phyloP scores from a whole-genome alignment of 805 yeast species.

The Ogataea glucozyma region DNA sequence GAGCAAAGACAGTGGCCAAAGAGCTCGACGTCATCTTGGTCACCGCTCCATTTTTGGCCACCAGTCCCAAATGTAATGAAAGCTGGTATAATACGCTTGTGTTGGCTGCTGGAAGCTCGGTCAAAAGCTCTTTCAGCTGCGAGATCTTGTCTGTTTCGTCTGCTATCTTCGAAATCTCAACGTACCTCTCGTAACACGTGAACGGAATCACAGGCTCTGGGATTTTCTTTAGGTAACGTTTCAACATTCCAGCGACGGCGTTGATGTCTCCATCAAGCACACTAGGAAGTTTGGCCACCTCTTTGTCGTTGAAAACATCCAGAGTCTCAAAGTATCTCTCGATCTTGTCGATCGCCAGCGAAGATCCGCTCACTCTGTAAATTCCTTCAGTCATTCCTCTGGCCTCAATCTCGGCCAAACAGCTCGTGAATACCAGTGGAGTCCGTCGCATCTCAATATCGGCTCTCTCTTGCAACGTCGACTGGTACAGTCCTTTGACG shows the following conservation, averaged over 20 bases:
- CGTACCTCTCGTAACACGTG: conserved; percentile 64
- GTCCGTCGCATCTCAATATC: conserved; percentile 58
- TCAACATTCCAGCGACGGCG: conserved; percentile 83
- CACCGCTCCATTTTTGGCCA: conserved; percentile 50
- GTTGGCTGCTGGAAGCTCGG: conserved; percentile 68
- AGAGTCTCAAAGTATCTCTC: conserved; percentile 37
- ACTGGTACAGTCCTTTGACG: conserved; percentile 37
- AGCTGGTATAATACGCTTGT: conserved; percentile 54
- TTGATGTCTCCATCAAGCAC: conserved; percentile 60
- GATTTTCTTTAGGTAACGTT: conserved; percentile 79
- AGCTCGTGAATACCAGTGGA: conserved; percentile 71
- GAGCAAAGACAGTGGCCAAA: conserved; percentile 90
- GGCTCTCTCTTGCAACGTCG: conserved; percentile 65
- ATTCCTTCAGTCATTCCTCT: conserved; percentile 85
- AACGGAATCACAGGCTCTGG: conserved; percentile 84
- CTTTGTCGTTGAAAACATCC: conserved; percentile 36
- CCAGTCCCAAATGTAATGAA: conserved; percentile 62
- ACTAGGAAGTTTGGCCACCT: conserved; percentile 22
- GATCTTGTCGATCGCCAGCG: conserved; percentile 56
- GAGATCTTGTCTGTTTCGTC: conserved; percentile 36
- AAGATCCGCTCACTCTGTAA: conserved; percentile 86
- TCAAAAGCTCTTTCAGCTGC: conserved; percentile 47
- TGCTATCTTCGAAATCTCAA: conserved; percentile 48
- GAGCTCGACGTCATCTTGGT: conserved; percentile 86
- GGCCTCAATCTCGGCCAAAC: conserved; percentile 74